Conservation (phyloP, 225 moss, liverwort and hornwort genomes). For the Straminergon stramineum region DNA sequence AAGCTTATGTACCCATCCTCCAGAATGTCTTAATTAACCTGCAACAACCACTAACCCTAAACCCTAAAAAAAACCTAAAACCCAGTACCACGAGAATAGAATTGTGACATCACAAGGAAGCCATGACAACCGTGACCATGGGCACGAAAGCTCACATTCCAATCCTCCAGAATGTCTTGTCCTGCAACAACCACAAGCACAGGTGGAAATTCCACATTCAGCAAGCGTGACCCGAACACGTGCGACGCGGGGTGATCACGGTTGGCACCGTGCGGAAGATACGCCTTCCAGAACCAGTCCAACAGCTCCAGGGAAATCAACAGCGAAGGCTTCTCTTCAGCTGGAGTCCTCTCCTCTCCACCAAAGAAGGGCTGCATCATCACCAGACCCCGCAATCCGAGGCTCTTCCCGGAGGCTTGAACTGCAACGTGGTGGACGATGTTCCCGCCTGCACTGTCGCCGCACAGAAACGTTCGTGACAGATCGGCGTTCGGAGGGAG, state of each 20-base stretch:
- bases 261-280: constrained; percentile 30
- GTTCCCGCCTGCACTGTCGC: constrained; percentile 73
- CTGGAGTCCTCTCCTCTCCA: constrained; percentile 51
- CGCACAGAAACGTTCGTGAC: constrained; percentile 41
- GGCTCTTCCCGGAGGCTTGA: constrained; percentile 24
- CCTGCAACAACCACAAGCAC: constrained; percentile 35
- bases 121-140: not conserved
- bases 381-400: constrained; percentile 33
- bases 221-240: constrained; percentile 38
- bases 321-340: constrained; percentile 21
- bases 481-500: constrained; percentile 43
- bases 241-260: constrained; percentile 60
- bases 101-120: too few species aligned
- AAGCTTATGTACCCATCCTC: constrained; percentile 26
- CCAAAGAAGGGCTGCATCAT: constrained; percentile 67
- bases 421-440: constrained; percentile 61
- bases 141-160: constrained; percentile 5
- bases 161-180: constrained; percentile 42
- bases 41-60: constrained; percentile 1
- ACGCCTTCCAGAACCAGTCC: constrained; percentile 66
- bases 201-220: constrained; percentile 25
- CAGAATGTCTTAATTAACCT: constrained; percentile 25
- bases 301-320: constrained; percentile 2
- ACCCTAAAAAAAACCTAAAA: not conserved
- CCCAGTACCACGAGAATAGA: not conserved